Percentiles rank a stretch among this genome's conserved stretches.
These are phyloP conservation scores for Phyllachora maydis DNA, from an alignment of 2,329 filamentous ascomycete genomes.

Conservation along the genomic window DNA sequence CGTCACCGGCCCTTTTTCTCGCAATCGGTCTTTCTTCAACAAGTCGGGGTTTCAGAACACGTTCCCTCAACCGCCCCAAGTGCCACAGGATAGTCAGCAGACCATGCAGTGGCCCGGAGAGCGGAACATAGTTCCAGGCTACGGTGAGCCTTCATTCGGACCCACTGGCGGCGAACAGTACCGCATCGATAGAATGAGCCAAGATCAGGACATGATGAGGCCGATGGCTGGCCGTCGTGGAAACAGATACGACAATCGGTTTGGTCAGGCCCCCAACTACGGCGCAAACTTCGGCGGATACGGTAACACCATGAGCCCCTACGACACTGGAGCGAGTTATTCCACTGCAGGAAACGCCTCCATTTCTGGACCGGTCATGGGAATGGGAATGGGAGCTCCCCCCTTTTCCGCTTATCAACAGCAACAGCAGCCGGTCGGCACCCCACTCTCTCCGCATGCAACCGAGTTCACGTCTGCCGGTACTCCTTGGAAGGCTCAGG, in stretches of 20 bases:
- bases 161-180: slow-evolving; percentile 16
- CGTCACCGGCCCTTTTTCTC: slow-evolving; percentile 27
- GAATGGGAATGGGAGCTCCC: slow-evolving; percentile 20
- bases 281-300: slow-evolving; percentile 15
- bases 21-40: slow-evolving; percentile 34
- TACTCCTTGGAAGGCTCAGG: slow-evolving; percentile 33
- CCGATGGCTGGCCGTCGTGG: slow-evolving; percentile 20
- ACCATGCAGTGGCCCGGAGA: slow-evolving; percentile 25
- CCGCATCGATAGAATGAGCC: slow-evolving; percentile 22
- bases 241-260: slow-evolving; percentile 22
- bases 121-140: slow-evolving; percentile 16
- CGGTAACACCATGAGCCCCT: slow-evolving; percentile 11
- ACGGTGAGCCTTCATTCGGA: slow-evolving; percentile 17
- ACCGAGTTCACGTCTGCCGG: slow-evolving; percentile 46
- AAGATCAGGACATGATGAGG: slow-evolving; percentile 26
- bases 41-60: slow-evolving; percentile 17
- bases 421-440: slow-evolving; percentile 36
- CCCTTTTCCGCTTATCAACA: no score
- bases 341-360: slow-evolving; percentile 6
- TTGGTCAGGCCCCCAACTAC: slow-evolving; percentile 10
- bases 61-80: slow-evolving; percentile 8
- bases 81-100: slow-evolving; percentile 14
- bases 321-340: slow-evolving; percentile 9
- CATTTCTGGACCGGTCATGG: slow-evolving; percentile 16
- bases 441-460: slow-evolving; percentile 50